phyloP scores from a whole-genome alignment of 225 moss, liverwort and hornwort species.

The Physcomitrium patens region DNA sequence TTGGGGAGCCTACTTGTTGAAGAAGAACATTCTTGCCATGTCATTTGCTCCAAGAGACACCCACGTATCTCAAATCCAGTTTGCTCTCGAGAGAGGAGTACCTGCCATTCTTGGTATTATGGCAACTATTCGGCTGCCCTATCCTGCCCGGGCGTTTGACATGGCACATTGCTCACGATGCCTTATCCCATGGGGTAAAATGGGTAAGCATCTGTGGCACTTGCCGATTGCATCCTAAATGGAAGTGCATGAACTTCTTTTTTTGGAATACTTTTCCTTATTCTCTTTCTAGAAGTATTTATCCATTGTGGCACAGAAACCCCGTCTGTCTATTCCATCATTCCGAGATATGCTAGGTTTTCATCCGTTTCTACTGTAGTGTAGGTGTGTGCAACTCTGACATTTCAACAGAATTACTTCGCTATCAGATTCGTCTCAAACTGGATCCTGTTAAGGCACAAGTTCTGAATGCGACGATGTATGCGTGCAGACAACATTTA shows the following conservation, averaged over 20 bases:
- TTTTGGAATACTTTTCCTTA: background rate
- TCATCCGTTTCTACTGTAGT: background rate
- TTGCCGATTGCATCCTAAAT: background rate
- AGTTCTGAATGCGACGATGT: slow-evolving; percentile 10
- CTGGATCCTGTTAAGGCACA: too few relatives aligned
- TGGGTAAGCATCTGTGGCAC: slow-evolving; percentile 23
- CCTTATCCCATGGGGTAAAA: slow-evolving; percentile 75
- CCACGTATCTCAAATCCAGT: slow-evolving; percentile 90
- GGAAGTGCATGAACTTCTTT: background rate
- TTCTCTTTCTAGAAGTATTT: background rate
- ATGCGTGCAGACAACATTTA: slow-evolving; percentile 66
- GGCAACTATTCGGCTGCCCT: slow-evolving; percentile 83
- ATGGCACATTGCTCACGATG: slow-evolving; percentile 99
- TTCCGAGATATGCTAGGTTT: background rate
- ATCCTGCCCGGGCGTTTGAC: slow-evolving; percentile 88
- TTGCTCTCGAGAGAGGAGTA: slow-evolving; percentile 88
- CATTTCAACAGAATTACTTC: too few relatives aligned
- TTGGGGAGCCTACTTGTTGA: slow-evolving; percentile 88
- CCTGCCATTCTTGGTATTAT: slow-evolving; percentile 88
- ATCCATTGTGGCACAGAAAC: background rate
- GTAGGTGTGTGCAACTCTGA: background rate
- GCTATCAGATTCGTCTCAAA: too few relatives aligned
- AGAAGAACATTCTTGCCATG: slow-evolving; percentile 78
- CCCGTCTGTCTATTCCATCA: too few relatives aligned
- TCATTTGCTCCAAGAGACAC: slow-evolving; percentile 91